Percentiles rank a stretch among this genome's conserved stretches.
These are phyloP conservation scores for Coemansia sp. DNA, from an alignment of 192 early-diverging fungal genomes.

Conservation along the genomic window DNA sequence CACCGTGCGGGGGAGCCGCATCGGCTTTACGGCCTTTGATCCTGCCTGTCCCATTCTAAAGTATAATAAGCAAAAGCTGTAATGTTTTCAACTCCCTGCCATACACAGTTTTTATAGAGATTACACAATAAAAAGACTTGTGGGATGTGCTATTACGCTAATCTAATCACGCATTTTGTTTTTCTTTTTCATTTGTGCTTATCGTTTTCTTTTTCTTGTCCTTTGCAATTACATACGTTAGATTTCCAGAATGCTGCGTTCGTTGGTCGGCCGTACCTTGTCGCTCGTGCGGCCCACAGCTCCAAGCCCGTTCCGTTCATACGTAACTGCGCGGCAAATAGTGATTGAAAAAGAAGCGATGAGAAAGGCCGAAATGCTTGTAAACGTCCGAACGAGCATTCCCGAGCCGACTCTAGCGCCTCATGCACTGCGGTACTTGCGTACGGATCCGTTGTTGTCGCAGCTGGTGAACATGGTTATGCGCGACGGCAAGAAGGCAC, in stretches of 20 bases:
- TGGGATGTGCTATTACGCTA: too few species aligned
- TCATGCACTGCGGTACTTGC: constrained; percentile 46
- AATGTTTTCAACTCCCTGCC: too few species aligned
- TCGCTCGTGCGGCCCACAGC: background rate
- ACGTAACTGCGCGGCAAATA: background rate
- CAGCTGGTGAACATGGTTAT: constrained; percentile 90
- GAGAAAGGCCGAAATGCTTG: constrained; percentile 13
- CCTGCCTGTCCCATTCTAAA: constrained; percentile 32
- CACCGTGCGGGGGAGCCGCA: constrained; percentile 30
- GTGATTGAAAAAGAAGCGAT: background rate
- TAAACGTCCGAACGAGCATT: constrained; percentile 21
- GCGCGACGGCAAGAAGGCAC: constrained; percentile 87
- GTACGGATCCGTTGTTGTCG: constrained; percentile 64
- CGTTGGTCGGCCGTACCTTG: background rate
- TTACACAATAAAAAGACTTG: too few species aligned
- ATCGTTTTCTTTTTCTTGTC: background rate
- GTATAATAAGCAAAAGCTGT: too few species aligned
- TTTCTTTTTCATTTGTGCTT: background rate
- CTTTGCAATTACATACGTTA: background rate
- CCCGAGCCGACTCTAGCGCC: constrained; percentile 30
- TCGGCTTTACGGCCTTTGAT: constrained; percentile 16
- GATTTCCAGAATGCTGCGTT: background rate
- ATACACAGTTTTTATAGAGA: too few species aligned
- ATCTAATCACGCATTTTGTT: too few species aligned
- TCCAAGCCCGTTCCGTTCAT: background rate